Base-by-base conservation (phyloP, 1,284 basidiomycete genomes). In the Cystobasidium slooffiae region DNA sequence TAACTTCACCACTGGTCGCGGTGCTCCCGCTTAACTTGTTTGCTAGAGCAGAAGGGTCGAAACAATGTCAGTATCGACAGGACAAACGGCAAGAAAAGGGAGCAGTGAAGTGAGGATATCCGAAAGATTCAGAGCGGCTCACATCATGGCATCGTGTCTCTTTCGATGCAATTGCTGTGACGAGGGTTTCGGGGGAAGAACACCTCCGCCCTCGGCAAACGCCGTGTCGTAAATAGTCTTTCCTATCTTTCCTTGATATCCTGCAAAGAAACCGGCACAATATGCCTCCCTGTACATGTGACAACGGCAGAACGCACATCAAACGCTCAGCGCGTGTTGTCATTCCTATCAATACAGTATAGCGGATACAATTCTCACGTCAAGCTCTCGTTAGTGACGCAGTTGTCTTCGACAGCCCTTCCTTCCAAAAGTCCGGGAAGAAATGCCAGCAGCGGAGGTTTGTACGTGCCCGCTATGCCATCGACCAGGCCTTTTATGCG, bases 111-210 rank as follows among this genome's bases (percentile, higher is more conserved):
- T 14, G 24, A 39, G 31, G 37, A 61, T 18, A 49, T 31, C 31
- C 31, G 31, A 31, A 31, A 31, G 31, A 31, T 31, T 31, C 31
- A 31, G 31, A 31, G 31, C 31, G 46, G 31, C 62, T 18, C 24
- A 65, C 62, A 65, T 46, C 46, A 65, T 31, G 14, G 18, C 46
- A 31, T 49, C 51, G 1, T 51, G 62, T 51, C 46, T 49, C 62
- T 65, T 47, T 5, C 62, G 62, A 39, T 65, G 62, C 14, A 39
- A n/a, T 6, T 20, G 43, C 8, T n/a, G 14, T 20, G 46, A 49
- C 10, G 46, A 49, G n/a, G 62, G 62, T 22, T 65, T 46, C 6
- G 62, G 8, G 14, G 62, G 20, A 1, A 65, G 22, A 46, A 52
- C 43, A 20, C 62, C 62, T 16, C 62, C 62, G 62, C 22, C 31